Conservation (phyloP, 805 yeast species). For the Saccharomyces mikatae region DNA sequence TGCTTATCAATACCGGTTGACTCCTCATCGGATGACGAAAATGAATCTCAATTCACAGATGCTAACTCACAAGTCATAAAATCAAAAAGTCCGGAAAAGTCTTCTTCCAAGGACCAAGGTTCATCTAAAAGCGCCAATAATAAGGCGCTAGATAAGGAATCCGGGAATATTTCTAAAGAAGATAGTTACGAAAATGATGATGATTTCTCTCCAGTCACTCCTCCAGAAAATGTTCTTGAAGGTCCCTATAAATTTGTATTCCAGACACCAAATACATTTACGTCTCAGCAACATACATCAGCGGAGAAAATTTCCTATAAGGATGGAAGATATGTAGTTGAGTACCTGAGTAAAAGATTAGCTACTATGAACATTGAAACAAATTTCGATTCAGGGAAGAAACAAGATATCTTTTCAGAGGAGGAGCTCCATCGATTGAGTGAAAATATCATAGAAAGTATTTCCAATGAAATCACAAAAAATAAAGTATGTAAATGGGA, state of each 20-base stretch:
- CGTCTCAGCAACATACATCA: conserved; percentile 2
- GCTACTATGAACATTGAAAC: conserved; percentile 1
- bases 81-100: background rate
- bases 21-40: background rate
- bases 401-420: conserved; percentile 4
- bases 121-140: background rate
- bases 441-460: background rate
- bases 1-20: background rate
- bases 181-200: conserved; percentile 3
- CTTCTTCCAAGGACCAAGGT: background rate
- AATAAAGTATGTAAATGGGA: background rate
- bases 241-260: conserved; percentile 21
- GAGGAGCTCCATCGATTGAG: background rate
- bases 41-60: background rate
- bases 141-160: background rate
- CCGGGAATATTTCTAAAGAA: background rate
- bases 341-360: background rate
- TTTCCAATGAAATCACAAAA: background rate
- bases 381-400: conserved; percentile 2
- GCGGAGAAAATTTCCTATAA: background rate
- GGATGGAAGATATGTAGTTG: background rate
- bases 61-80: background rate
- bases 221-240: conserved; percentile 9
- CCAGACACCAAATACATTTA: conserved; percentile 13
- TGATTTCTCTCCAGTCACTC: conserved; percentile 16